Evolutionary conservation across 176 grass and related monocot species (phyloP).

Genomic region (Phoenix dactylifera): DNA sequence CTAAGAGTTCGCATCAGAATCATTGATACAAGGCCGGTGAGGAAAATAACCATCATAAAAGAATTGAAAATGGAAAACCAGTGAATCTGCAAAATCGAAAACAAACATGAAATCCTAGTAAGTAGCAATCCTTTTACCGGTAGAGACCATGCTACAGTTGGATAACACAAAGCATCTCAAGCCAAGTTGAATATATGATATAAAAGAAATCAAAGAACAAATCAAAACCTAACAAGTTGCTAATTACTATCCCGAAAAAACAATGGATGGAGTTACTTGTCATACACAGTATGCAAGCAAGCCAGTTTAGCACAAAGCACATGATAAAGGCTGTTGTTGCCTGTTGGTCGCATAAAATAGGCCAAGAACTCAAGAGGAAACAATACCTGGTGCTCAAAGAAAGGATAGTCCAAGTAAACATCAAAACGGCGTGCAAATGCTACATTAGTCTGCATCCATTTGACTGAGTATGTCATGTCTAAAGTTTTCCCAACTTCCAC

Average conservation of each 20-base stretch:
- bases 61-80: conserved; percentile 99
- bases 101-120: too few species aligned
- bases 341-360: neutral
- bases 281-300: too few species aligned
- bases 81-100: conserved; percentile 47
- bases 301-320: too few species aligned
- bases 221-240: too few species aligned
- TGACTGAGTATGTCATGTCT: conserved; percentile 68
- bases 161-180: too few species aligned
- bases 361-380: neutral
- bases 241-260: too few species aligned
- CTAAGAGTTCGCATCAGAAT: conserved; percentile 92
- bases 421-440: conserved; percentile 61
- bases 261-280: too few species aligned
- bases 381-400: conserved; percentile 72
- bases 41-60: conserved; percentile 99
- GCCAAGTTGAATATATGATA: too few species aligned
- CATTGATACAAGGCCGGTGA: conserved; percentile 93
- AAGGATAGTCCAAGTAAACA: conserved; percentile 70
- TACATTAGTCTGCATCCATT: conserved; percentile 50
- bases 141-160: too few species aligned
- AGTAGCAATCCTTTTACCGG: too few species aligned
- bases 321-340: too few species aligned
- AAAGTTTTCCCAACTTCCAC: conserved; percentile 52
- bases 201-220: too few species aligned